These are phyloP conservation scores for Euphorbia pulcherrima DNA, from an alignment of 345 rosid genomes.

Conservation along the genomic window DNA sequence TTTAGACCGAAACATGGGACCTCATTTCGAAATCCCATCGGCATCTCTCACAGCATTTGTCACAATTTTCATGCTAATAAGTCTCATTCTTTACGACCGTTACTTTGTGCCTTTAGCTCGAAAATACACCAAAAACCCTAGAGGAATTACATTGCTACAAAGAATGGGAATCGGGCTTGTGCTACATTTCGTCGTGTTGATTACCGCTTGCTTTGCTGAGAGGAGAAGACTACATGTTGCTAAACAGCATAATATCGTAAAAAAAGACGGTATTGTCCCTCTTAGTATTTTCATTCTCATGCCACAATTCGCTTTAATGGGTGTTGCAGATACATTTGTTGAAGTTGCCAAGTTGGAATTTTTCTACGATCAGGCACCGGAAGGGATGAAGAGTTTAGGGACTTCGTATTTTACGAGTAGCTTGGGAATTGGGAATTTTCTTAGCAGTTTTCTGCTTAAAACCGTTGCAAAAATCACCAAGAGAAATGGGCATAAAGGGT, in stretches of 20 bases:
- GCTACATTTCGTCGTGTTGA: slow-evolving; percentile 50
- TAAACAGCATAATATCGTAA: slow-evolving; percentile 25
- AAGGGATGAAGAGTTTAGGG: slow-evolving; percentile 77
- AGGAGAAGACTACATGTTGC: slow-evolving; percentile 57
- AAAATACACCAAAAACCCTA: slow-evolving; percentile 51
- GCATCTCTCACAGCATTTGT: slow-evolving; percentile 62
- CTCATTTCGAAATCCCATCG: slow-evolving; percentile 63
- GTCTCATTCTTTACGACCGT: slow-evolving; percentile 51
- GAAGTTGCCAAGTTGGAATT: slow-evolving; percentile 81
- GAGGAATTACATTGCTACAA: slow-evolving; percentile 71
- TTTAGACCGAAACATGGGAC: slow-evolving; percentile 47
- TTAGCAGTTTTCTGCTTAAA: slow-evolving; percentile 59
- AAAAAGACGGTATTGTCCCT: slow-evolving; percentile 41
- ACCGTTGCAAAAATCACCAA: slow-evolving; percentile 44
- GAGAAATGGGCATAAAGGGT: slow-evolving; percentile 44
- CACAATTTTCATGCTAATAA: slow-evolving; percentile 62
- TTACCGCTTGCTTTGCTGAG: slow-evolving; percentile 46
- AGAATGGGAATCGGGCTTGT: slow-evolving; percentile 68
- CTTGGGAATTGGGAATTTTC: slow-evolving; percentile 57
- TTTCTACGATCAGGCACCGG: slow-evolving; percentile 86
- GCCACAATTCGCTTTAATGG: slow-evolving; percentile 70
- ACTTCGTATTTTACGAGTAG: slow-evolving; percentile 60
- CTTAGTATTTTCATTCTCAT: slow-evolving; percentile 53
- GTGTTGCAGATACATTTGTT: slow-evolving; percentile 63
- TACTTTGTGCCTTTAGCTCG: slow-evolving; percentile 38